phyloP scores from a whole-genome alignment of 768 basidiomycete species.

The Boletellus emodensis region DNA sequence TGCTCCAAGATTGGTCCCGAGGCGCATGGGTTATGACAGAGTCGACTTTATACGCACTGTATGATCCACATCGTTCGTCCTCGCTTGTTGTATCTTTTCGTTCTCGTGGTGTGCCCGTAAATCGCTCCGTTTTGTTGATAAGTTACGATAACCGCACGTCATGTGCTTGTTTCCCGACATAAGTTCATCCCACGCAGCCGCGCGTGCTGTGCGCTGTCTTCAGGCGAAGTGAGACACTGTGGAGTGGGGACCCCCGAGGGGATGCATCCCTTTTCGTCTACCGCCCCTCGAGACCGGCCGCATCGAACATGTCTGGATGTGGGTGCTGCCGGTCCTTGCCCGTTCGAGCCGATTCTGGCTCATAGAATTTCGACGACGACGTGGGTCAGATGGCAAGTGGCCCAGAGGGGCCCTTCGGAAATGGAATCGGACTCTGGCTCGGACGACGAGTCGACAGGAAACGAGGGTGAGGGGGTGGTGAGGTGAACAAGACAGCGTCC shows the following conservation, averaged over 20 bases:
- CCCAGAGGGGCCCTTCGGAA: slow-evolving; percentile 4
- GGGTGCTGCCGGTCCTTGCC: slow-evolving; percentile 82
- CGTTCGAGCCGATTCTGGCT: slow-evolving; percentile 67
- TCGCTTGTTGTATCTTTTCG: neutral
- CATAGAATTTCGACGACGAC: slow-evolving; percentile 55
- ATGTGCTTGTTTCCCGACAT: no score
- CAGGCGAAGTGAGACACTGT: slow-evolving; percentile 50
- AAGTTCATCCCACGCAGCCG: slow-evolving; percentile 70
- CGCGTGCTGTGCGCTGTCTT: slow-evolving; percentile 78
- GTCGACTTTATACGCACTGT: neutral
- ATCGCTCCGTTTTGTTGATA: no score
- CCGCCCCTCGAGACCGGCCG: slow-evolving; percentile 24
- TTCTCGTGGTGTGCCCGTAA: neutral
- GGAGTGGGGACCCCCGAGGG: slow-evolving; percentile 79
- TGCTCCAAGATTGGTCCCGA: no score
- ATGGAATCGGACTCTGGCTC: slow-evolving; percentile 22
- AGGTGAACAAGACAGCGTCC: slow-evolving; percentile 11
- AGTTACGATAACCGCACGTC: no score
- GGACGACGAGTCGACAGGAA: slow-evolving; percentile 4
- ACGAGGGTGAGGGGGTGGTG: neutral
- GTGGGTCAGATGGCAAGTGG: neutral
- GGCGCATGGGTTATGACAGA: no score
- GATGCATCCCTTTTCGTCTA: slow-evolving; percentile 43
- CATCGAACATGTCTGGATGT: neutral
- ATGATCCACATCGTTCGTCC: neutral